Base-by-base conservation (phyloP, 148 eudicot genomes). In the Silene conica region DNA sequence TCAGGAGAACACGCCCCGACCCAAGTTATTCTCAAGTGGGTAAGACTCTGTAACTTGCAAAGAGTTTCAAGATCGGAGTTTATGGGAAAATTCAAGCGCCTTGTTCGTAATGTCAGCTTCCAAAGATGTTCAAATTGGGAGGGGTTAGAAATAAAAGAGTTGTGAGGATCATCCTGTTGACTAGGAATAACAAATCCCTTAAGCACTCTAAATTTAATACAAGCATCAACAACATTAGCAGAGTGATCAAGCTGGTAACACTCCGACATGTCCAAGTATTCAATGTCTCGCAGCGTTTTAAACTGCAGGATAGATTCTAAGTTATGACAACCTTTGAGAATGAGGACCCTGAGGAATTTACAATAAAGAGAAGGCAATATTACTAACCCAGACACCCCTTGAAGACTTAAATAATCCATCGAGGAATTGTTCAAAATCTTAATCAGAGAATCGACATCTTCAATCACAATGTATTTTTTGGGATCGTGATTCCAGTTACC, bases 401-500 rank as follows among this genome's bases (percentile, higher is more conserved):
- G 2, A 0, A 60, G 64, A 7, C 28, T 60, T 60, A 60, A 60
- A 11, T 22, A 31, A 31, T 3, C 2, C 23, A 20, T 16, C 5
- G 0, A 4, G 3, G 1, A 8, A 1, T 7, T 20, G 6, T 60
- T 21, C 28, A 58, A 22, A 60, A 60, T 0, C 3, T 60, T 60
- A 19, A 3, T 60, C 13, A 60, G 28, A 5, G 15, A 25, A 1
- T 60, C 64, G 11, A 23, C 12, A 25, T 60, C 64, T 60, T 60
- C 64, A 23, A 60, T 34, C 0, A 60, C 64, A 19, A 60, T 60
- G 64, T 60, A 60, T 25, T 60, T 21, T 60, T 11, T 60, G 28
- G 14, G 64, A 60, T 60, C 64, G 11, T 60, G 14, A 22, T 60
- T 60, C 28, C 31, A 60, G 23, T 60, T 60, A 60, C 64, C 64